Conservation (phyloP, 1,284 basidiomycete species). For the Mycosarcoma maydis region DNA sequence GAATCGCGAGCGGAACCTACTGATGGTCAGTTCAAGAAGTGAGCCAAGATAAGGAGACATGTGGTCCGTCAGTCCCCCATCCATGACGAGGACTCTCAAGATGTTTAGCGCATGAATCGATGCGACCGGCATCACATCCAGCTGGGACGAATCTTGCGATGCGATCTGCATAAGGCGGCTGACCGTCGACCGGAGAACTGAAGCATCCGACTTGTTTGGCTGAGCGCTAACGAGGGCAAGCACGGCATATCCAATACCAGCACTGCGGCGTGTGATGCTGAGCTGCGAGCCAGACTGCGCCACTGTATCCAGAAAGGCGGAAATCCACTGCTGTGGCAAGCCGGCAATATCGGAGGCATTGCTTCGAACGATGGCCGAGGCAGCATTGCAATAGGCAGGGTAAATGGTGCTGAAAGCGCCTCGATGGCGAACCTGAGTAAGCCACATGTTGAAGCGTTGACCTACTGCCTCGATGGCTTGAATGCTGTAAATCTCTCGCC, state of each 20-base stretch:
- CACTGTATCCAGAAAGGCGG: conserved; percentile 48
- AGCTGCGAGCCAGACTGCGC: conserved; percentile 48
- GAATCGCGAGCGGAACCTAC: conserved; percentile 63
- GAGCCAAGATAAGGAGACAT: conserved; percentile 55
- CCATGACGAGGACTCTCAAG: conserved; percentile 60
- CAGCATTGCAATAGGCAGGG: conserved; percentile 62
- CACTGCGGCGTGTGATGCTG: conserved; percentile 67
- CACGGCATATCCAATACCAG: conserved; percentile 67
- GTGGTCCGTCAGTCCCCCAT: conserved; percentile 46
- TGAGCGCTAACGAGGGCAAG: conserved; percentile 64
- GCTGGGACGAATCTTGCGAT: conserved; percentile 13
- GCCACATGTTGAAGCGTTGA: conserved; percentile 64
- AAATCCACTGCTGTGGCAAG: conserved; percentile 63
- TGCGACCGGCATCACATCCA: conserved; percentile 36
- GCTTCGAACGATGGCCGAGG: conserved; percentile 52
- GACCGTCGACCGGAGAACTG: conserved; percentile 34
- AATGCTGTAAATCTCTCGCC: conserved; percentile 30
- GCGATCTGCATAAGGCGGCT: conserved; percentile 41
- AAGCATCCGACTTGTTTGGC: conserved; percentile 27
- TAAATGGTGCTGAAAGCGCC: conserved; percentile 67
- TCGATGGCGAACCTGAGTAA: conserved; percentile 66
- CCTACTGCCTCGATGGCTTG: conserved; percentile 54
- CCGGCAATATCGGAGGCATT: conserved; percentile 42
- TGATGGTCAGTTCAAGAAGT: conserved; percentile 62
- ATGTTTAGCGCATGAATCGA: conserved; percentile 67